Percentiles rank a stretch among this genome's conserved stretches.
Evolutionary conservation across 176 grass and related monocot species (phyloP).

Genomic region (Leersia perrieri): DNA sequence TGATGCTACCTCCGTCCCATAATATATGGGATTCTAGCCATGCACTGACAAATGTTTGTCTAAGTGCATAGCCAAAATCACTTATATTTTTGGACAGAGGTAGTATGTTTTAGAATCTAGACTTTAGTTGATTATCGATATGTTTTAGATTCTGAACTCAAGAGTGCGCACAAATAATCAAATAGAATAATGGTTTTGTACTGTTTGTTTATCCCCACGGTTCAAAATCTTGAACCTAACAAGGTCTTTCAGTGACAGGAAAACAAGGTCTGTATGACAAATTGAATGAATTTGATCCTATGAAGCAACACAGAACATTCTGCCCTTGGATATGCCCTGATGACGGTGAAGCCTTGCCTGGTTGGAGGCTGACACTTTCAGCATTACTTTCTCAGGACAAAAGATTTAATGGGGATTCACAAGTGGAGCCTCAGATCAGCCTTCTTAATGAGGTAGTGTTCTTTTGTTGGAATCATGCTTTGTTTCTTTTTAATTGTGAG

Average conservation of each 20-base stretch:
- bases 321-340: slow-evolving; percentile 87
- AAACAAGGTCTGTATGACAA: slow-evolving; percentile 47
- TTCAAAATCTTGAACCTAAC: slow-evolving; percentile 8
- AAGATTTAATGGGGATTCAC: slow-evolving; percentile 26
- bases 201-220: background rate
- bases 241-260: slow-evolving; percentile 33
- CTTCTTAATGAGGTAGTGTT: slow-evolving; percentile 65
- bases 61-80: too few relatives aligned
- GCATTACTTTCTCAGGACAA: slow-evolving; percentile 65
- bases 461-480: slow-evolving; percentile 33
- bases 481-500: slow-evolving; percentile 5
- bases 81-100: too few relatives aligned
- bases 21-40: too few relatives aligned
- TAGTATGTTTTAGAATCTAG: too few relatives aligned
- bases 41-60: too few relatives aligned
- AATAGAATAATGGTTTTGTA: background rate
- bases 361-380: slow-evolving; percentile 71
- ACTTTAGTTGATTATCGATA: too few relatives aligned
- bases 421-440: slow-evolving; percentile 38
- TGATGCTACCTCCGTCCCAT: too few relatives aligned
- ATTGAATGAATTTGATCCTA: slow-evolving; percentile 76
- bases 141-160: background rate
- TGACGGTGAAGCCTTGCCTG: slow-evolving; percentile 46
- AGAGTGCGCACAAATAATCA: background rate
- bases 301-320: slow-evolving; percentile 88